Conservation (phyloP, 805 yeast species). For the Scheffersomyces stipitis region DNA sequence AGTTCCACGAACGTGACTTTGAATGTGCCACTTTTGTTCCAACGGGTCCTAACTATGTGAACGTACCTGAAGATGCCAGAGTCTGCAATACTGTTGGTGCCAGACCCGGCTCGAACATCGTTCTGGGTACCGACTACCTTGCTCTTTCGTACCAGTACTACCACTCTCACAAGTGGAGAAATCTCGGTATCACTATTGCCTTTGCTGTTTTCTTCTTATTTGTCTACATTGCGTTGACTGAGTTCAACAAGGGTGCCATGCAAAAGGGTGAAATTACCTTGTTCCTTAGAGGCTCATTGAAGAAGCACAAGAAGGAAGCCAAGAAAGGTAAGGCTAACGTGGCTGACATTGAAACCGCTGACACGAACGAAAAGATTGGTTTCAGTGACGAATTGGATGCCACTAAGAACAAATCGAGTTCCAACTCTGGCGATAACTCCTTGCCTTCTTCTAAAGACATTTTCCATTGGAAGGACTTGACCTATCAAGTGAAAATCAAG, state of each 20-base stretch:
- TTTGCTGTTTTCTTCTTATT: slow-evolving; percentile 54
- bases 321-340: slow-evolving; percentile 19
- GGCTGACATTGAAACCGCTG: slow-evolving; percentile 24
- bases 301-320: slow-evolving; percentile 43
- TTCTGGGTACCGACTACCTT: slow-evolving; percentile 31
- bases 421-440: slow-evolving; percentile 16
- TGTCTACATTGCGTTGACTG: slow-evolving; percentile 55
- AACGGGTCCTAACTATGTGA: slow-evolving; percentile 35
- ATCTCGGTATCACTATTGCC: slow-evolving; percentile 60
- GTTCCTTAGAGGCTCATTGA: slow-evolving; percentile 52
- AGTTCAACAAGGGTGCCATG: slow-evolving; percentile 58
- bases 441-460: slow-evolving; percentile 39
- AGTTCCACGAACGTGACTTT: slow-evolving; percentile 48
- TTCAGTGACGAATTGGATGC: slow-evolving; percentile 30
- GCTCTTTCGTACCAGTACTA: slow-evolving; percentile 43
- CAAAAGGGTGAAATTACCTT: slow-evolving; percentile 72
- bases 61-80: slow-evolving; percentile 33
- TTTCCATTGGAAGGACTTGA: slow-evolving; percentile 77
- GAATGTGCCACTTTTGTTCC: slow-evolving; percentile 52
- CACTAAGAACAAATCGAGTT: slow-evolving; percentile 17
- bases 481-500: slow-evolving; percentile 67
- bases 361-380: slow-evolving; percentile 16
- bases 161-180: slow-evolving; percentile 58
- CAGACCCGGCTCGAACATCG: slow-evolving; percentile 18
- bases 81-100: slow-evolving; percentile 27